phyloP scores from a whole-genome alignment of 108 stramenopile species.

The Pseudonitzschia pungens region DNA sequence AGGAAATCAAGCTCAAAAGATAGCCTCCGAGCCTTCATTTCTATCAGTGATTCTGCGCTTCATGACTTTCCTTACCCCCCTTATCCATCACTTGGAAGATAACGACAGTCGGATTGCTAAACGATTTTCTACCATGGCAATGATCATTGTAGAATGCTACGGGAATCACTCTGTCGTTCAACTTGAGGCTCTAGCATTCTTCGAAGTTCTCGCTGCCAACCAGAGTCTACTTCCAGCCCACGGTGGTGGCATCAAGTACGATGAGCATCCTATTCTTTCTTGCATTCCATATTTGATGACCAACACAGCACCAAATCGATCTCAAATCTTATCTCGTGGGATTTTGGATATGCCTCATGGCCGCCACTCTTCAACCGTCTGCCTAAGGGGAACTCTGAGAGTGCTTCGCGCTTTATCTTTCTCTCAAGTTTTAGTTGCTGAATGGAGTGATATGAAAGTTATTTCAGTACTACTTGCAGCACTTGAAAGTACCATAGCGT shows the following conservation, averaged over 20 bases:
- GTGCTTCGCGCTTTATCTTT: conserved; percentile 23
- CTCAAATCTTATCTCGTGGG: conserved; percentile 2
- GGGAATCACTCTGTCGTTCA: conserved; percentile 58
- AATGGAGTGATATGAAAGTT: conserved; percentile 37
- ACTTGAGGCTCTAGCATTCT: conserved; percentile 75
- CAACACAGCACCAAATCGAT: conserved; percentile 27
- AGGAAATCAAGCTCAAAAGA: conserved; percentile 58
- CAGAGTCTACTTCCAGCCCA: conserved; percentile 34
- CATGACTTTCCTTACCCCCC: conserved; percentile 76
- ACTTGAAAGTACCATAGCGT: conserved; percentile 21
- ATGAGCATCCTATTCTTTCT: conserved; percentile 50
- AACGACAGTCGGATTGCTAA: conserved; percentile 49
- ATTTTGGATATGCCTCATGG: conserved; percentile 5
- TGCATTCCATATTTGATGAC: conserved; percentile 58
- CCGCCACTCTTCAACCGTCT: conserved; percentile 35
- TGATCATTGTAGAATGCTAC: conserved; percentile 46
- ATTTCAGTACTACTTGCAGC: conserved; percentile 34
- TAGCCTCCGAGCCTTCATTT: conserved; percentile 57
- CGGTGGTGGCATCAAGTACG: conserved; percentile 39
- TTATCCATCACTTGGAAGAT: conserved; percentile 39
- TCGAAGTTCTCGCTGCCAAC: conserved; percentile 56
- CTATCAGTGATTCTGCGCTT: conserved; percentile 66
- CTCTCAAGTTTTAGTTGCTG: conserved; percentile 22
- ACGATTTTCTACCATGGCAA: conserved; percentile 70
- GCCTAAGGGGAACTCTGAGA: conserved; percentile 28